A percentile compares a stretch with the other conserved stretches of the same genome.
These are phyloP conservation scores for Gossypium rotundifolium DNA, from an alignment of 345 rosid species.

Conservation along the genomic window DNA sequence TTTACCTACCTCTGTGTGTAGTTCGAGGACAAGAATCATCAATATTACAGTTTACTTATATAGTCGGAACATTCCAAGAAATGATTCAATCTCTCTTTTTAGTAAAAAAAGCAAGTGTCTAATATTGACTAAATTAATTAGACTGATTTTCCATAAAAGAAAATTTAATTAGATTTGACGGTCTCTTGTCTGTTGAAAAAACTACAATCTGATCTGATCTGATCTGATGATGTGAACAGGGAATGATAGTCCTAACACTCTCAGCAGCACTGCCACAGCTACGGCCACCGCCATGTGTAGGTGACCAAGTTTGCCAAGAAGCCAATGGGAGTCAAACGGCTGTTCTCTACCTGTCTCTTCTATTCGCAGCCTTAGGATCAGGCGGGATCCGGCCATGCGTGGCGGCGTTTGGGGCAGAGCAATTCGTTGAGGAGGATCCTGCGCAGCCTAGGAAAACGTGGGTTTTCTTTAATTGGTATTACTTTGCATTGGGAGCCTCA, in stretches of 20 bases:
- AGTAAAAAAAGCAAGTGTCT: too few species aligned
- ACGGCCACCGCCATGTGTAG: constrained; percentile 51
- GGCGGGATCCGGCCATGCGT: constrained; percentile 66
- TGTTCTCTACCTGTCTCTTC: constrained; percentile 42
- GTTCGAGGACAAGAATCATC: neutral
- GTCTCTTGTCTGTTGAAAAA: neutral
- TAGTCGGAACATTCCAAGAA: too few species aligned
- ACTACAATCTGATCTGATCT: neutral
- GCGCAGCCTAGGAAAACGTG: constrained; percentile 37
- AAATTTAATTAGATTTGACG: too few species aligned
- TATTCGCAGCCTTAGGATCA: constrained; percentile 47
- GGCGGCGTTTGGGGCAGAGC: constrained; percentile 69
- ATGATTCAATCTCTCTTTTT: too few species aligned
- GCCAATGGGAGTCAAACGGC: constrained; percentile 37
- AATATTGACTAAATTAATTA: too few species aligned
- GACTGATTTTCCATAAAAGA: too few species aligned
- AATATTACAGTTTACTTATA: neutral
- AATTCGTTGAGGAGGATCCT: constrained; percentile 43
- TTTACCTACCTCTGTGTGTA: too few species aligned
- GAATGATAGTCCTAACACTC: constrained; percentile 47
- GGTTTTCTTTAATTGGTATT: constrained; percentile 68
- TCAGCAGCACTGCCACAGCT: constrained; percentile 45
- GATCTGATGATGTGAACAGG: constrained; percentile 23
- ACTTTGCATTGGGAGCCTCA: constrained; percentile 55
- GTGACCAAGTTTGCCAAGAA: constrained; percentile 37